Base-by-base conservation (phyloP, 2,329 filamentous ascomycete species). In the Triangularia setosa region DNA sequence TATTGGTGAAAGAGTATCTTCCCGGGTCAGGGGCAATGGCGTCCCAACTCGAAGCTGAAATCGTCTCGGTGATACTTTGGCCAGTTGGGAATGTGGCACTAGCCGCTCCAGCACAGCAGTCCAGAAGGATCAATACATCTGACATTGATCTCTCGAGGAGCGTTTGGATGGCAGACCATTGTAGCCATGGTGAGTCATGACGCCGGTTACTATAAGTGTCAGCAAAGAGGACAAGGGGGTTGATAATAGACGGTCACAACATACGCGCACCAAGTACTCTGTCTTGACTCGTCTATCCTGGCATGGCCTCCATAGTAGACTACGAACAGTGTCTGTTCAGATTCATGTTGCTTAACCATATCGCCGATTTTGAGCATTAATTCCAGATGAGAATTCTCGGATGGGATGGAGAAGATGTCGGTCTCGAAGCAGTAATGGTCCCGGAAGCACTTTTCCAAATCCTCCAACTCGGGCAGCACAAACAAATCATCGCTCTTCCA, bases 101-200 rank as follows among this genome's bases (percentile, higher is more conserved):
- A 54, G 84, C 84, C 48, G 84, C 84, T 12, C 84, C 84, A 6
- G 84, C 84, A 69, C 84, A 87, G 69, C 84, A 87, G 70, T 87
- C 84, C 14, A 87, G 73, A 0, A 87, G 76, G 61, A 87, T 86
- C 58, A 87, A 74, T 16, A 84, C 82, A 72, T 87, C 84, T 0
- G 84, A 86, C 12, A 79, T 74, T 11, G 84, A 86, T 55, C 84
- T 77, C 71, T 87, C 84, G 8, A 87, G 74, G 2, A 86, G 75
- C 0, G 83, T 86, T 70, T 87, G 84, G 44, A 87, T 86, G 12
- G 84, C 84, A 18, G 84, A 86, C 84, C 84, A 86, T 79, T 86
- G 84, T 58, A 86, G 72, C 79, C 82, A 85, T 2, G 83, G 82
- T 2, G 83, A 86, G 53, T 80, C 79, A 11, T 79, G 72, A 64